phyloP scores from a whole-genome alignment of 2,329 filamentous ascomycete genomes.

The Sclerotinia borealis region DNA sequence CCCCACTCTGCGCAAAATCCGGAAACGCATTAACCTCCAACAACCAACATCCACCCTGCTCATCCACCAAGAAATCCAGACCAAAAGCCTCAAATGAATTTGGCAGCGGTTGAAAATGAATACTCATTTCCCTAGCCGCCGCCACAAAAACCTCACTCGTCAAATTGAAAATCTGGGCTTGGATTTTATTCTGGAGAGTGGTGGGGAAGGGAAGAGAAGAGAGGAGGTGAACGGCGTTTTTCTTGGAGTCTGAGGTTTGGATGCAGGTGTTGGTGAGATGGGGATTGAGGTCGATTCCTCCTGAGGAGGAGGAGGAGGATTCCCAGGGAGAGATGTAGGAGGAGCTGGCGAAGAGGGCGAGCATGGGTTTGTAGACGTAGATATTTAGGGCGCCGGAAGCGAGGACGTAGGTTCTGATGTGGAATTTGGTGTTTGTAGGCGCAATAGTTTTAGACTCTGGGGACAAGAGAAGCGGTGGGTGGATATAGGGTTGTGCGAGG shows the following conservation, averaged over 20 bases:
- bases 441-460: constrained; percentile 18
- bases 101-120: constrained; percentile 85
- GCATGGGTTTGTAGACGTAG: constrained; percentile 85
- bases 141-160: constrained; percentile 81
- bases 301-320: constrained; percentile 20
- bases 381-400: constrained; percentile 72
- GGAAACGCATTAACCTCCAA: constrained; percentile 95
- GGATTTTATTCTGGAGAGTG: constrained; percentile 50
- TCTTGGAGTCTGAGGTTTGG: constrained; percentile 51
- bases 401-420: constrained; percentile 87
- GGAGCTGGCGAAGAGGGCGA: constrained; percentile 81
- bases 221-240: constrained; percentile 67
- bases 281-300: constrained; percentile 50
- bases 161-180: constrained; percentile 64
- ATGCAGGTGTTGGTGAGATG: constrained; percentile 96
- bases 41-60: constrained; percentile 54
- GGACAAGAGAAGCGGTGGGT: constrained; percentile 69
- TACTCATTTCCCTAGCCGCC: constrained; percentile 72
- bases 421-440: constrained; percentile 71
- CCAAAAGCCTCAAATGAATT: constrained; percentile 93
- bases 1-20: constrained; percentile 88
- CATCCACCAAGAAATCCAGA: constrained; percentile 81
- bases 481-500: constrained; percentile 89
- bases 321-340: constrained; percentile 62
- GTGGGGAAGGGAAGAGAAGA: constrained; percentile 51